Evolutionary conservation across 306 rosid species (phyloP).

Genomic region (Psophocarpus tetragonolobus): DNA sequence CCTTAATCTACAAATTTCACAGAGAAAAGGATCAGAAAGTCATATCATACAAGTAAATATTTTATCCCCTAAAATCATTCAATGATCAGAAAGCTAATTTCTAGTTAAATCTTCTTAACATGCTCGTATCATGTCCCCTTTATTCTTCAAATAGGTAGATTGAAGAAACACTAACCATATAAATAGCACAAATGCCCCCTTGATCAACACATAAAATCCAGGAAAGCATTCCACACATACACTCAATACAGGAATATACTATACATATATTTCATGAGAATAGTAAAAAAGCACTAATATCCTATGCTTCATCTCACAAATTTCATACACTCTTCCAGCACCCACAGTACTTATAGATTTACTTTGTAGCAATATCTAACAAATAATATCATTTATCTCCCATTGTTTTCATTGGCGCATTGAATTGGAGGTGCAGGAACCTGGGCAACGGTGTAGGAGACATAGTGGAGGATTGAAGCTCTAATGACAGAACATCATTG

Average conservation of each 20-base stretch:
- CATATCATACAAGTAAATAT: neutral
- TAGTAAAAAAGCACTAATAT: neutral
- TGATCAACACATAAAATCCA: neutral
- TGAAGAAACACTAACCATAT: neutral
- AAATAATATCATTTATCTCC: slow-evolving; percentile 10
- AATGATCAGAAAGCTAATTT: neutral
- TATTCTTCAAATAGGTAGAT: neutral
- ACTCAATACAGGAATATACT: neutral
- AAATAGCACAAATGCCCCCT: neutral
- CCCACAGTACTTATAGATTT: neutral
- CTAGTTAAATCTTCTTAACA: neutral
- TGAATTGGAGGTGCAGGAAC: neutral
- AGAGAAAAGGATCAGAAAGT: slow-evolving; percentile 34
- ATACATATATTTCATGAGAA: neutral
- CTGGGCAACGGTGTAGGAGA: neutral
- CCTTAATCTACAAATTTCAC: slow-evolving; percentile 55
- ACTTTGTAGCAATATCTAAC: neutral
- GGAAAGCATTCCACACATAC: neutral
- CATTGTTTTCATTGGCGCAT: neutral
- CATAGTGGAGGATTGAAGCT: neutral
- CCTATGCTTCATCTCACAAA: neutral
- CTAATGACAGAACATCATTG: neutral
- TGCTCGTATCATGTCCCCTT: neutral
- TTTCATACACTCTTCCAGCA: neutral
- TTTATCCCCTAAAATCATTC: neutral